Conservation (phyloP, 805 yeast species). For the Clavispora phyllophila region DNA sequence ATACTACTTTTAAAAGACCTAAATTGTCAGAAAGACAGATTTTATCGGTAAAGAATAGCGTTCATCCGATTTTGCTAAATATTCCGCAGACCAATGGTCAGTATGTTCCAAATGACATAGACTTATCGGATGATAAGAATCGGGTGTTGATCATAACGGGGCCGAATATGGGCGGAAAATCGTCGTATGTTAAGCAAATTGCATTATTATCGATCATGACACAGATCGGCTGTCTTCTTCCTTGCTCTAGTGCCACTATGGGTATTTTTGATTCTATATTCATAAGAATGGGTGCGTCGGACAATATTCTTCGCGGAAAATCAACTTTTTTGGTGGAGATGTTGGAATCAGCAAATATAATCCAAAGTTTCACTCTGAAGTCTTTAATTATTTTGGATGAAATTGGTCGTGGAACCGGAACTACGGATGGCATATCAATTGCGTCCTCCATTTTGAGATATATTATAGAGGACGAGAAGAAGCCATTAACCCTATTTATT, state of each 20-base stretch:
- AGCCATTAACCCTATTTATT: conserved; percentile 66
- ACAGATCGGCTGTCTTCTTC: conserved; percentile 73
- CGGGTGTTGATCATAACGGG: conserved; percentile 69
- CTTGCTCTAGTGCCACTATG: conserved; percentile 55
- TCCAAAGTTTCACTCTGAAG: conserved; percentile 46
- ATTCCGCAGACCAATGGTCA: conserved; percentile 24
- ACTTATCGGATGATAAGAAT: conserved; percentile 41
- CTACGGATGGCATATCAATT: conserved; percentile 72
- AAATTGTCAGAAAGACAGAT: conserved; percentile 36
- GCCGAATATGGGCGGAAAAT: conserved; percentile 87
- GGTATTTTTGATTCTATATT: conserved; percentile 74
- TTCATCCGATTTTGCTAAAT: conserved; percentile 65
- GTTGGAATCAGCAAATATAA: conserved; percentile 57
- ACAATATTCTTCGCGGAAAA: conserved; percentile 66
- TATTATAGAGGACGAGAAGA: conserved; percentile 32
- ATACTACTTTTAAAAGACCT: conserved; percentile 5
- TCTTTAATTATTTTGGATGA: conserved; percentile 70
- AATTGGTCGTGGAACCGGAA: conserved; percentile 75
- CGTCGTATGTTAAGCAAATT: conserved; percentile 68
- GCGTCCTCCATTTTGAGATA: conserved; percentile 69
- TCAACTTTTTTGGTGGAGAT: conserved; percentile 83
- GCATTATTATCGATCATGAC: conserved; percentile 69
- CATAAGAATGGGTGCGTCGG: conserved; percentile 84
- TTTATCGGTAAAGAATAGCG: conserved; percentile 49
- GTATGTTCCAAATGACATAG: conserved; percentile 66